phyloP scores from a whole-genome alignment of 371 early-diverging fungal genomes.

The Saksenaea vasiformis region DNA sequence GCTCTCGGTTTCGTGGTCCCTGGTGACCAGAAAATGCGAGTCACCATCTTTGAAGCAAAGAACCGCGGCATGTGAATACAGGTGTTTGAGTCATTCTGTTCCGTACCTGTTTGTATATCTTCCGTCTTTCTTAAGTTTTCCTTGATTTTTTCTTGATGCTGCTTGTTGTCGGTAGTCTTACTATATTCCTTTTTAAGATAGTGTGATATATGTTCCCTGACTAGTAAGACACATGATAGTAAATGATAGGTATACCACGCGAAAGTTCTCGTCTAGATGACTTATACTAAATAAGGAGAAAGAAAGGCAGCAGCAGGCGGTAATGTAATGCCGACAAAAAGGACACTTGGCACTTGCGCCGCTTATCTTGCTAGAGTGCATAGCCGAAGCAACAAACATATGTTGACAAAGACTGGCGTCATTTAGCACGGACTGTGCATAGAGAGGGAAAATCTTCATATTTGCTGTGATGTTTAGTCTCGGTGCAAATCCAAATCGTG shows the following conservation, averaged over 20 bases:
- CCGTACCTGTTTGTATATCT: too few relatives aligned
- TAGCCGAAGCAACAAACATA: neutral
- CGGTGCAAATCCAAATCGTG: neutral
- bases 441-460: neutral
- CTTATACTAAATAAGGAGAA: neutral
- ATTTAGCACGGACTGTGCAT: neutral
- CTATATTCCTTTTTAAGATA: too few relatives aligned
- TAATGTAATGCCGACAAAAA: neutral
- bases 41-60: neutral
- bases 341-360: neutral
- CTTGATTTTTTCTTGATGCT: too few relatives aligned
- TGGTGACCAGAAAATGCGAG: neutral
- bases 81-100: neutral
- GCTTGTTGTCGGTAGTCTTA: too few relatives aligned
- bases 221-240: too few relatives aligned
- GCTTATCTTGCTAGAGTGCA: neutral
- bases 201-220: too few relatives aligned
- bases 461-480: neutral
- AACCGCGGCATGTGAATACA: neutral
- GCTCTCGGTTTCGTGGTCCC: neutral
- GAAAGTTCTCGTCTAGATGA: too few relatives aligned
- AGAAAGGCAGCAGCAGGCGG: neutral
- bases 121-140: too few relatives aligned
- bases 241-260: too few relatives aligned
- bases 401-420: conserved; percentile 1